Conservation (phyloP, 371 early-diverging fungal genomes). For the Lichtheimia corymbifera region DNA sequence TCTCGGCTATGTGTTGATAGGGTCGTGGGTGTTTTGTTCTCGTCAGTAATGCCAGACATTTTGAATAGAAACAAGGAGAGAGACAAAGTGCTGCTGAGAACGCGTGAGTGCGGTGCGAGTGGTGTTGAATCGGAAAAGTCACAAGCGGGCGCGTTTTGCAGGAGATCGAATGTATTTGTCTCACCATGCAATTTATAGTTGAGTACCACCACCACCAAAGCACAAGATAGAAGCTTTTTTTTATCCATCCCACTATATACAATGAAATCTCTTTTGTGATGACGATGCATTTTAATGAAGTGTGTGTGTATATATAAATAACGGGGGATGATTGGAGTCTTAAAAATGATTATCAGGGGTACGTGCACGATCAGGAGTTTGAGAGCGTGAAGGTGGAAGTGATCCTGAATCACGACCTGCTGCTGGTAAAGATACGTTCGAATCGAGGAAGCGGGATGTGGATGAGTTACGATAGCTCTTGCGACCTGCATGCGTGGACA, state of each 20-base stretch:
- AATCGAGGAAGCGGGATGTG: conserved; percentile 7
- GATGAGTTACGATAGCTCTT: conserved; percentile 5
- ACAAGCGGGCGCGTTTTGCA: too few relatives aligned
- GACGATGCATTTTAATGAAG: neutral
- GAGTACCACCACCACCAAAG: too few relatives aligned
- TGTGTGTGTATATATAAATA: neutral
- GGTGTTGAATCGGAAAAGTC: neutral
- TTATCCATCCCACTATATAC: too few relatives aligned
- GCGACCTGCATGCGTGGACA: conserved; percentile 3
- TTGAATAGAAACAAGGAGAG: neutral
- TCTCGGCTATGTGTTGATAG: neutral
- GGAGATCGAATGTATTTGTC: too few relatives aligned
- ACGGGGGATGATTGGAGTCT: neutral
- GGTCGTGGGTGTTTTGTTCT: neutral
- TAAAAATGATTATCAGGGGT: conserved; percentile 6
- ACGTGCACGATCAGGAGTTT: conserved; percentile 9
- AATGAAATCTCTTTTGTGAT: neutral
- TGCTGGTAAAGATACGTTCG: conserved; percentile 1
- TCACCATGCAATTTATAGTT: neutral
- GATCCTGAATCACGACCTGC: conserved; percentile 1
- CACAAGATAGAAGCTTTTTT: too few relatives aligned
- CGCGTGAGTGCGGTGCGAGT: neutral
- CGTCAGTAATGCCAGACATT: neutral
- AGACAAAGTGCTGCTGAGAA: neutral
- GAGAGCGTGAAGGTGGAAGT: conserved; percentile 3